Conservation (phyloP, 2,329 filamentous ascomycete species). For the Botrytis squamosa region DNA sequence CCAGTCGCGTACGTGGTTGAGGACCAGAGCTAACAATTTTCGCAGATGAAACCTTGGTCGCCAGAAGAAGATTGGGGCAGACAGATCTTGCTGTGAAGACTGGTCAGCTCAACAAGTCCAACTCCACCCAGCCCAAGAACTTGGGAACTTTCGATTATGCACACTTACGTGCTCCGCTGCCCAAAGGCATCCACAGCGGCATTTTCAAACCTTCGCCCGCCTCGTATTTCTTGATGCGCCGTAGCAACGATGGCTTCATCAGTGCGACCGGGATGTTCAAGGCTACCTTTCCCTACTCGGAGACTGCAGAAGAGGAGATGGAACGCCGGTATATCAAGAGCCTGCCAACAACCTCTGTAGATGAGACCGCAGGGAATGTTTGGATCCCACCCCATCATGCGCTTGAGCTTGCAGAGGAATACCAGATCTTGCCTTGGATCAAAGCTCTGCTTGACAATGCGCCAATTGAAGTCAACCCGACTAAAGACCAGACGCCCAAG, state of each 20-base stretch:
- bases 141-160: constrained; percentile 92
- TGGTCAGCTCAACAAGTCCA: constrained; percentile 66
- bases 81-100: constrained; percentile 86
- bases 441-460: constrained; percentile 86
- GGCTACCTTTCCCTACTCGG: constrained; percentile 79
- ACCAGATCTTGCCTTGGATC: constrained; percentile 83
- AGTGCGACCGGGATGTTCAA: constrained; percentile 93
- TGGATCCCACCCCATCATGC: constrained; percentile 89
- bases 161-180: constrained; percentile 87
- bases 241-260: constrained; percentile 79
- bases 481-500: constrained; percentile 56
- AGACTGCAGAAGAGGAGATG: constrained; percentile 66
- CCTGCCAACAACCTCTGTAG: constrained; percentile 74
- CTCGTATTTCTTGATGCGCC: constrained; percentile 95
- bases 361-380: constrained; percentile 94
- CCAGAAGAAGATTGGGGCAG: constrained; percentile 85
- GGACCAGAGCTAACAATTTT: constrained; percentile 26
- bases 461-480: constrained; percentile 58
- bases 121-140: constrained; percentile 69
- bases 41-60: constrained; percentile 48
- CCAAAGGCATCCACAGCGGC: constrained; percentile 86
- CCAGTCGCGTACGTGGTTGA: constrained; percentile 19
- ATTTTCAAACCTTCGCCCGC: constrained; percentile 85
- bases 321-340: constrained; percentile 85
- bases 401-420: constrained; percentile 80